phyloP scores from a whole-genome alignment of 768 basidiomycete species.

The Leccinum broughii region DNA sequence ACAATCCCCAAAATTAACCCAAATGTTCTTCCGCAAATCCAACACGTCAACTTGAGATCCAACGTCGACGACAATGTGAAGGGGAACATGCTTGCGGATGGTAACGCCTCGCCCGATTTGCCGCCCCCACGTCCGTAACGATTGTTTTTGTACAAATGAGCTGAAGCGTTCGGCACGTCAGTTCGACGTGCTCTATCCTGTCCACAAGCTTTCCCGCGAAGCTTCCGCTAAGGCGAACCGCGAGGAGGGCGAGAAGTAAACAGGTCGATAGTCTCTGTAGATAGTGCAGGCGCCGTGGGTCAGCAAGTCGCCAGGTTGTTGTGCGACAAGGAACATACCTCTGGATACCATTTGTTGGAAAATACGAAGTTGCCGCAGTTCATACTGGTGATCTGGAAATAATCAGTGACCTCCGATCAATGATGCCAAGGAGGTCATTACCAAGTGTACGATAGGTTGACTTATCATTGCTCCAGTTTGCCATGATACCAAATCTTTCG shows the following conservation, averaged over 20 bases:
- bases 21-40: no score
- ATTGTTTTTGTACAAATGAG: slow-evolving; percentile 28
- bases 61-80: no score
- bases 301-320: neutral
- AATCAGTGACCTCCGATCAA: neutral
- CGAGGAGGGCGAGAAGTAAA: slow-evolving; percentile 94
- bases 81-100: no score
- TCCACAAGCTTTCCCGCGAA: slow-evolving; percentile 41
- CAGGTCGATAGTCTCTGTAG: slow-evolving; percentile 83
- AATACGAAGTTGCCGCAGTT: slow-evolving; percentile 81
- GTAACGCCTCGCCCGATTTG: no score
- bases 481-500: slow-evolving; percentile 83
- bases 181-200: no score
- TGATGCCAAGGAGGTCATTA: slow-evolving; percentile 30
- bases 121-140: no score
- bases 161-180: no score
- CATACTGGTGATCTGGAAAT: slow-evolving; percentile 74
- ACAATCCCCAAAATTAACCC: no score
- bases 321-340: slow-evolving; percentile 41
- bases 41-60: no score
- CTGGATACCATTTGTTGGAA: slow-evolving; percentile 88
- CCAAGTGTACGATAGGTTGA: slow-evolving; percentile 87
- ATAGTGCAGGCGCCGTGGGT: slow-evolving; percentile 39
- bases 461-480: slow-evolving; percentile 66
- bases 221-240: slow-evolving; percentile 94